A percentile compares a stretch with the other conserved stretches of the same genome.
Evolutionary conservation across 2,329 filamentous ascomycete genomes (phyloP).

Genomic region (Fusarium zealandicum): DNA sequence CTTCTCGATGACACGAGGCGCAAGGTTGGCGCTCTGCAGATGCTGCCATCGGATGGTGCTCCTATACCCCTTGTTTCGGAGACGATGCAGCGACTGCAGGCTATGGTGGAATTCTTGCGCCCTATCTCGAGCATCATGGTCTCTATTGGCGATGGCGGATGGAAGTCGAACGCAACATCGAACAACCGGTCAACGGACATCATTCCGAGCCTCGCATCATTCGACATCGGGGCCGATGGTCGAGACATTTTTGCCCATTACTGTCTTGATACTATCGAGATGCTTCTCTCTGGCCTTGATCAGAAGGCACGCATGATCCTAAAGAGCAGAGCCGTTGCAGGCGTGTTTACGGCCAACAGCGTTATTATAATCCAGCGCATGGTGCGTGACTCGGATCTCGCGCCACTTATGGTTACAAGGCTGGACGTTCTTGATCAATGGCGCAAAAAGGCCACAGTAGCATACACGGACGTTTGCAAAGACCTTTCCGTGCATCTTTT

Average conservation of each 20-base stretch:
- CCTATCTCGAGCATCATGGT: constrained; percentile 90
- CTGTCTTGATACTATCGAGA: constrained; percentile 85
- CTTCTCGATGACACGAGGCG: constrained; percentile 84
- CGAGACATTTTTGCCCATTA: constrained; percentile 89
- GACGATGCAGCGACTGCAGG: constrained; percentile 84
- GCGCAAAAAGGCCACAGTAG: constrained; percentile 83
- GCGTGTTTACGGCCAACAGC: constrained; percentile 91
- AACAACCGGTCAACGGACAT: constrained; percentile 66
- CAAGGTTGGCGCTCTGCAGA: constrained; percentile 69
- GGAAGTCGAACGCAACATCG: constrained; percentile 66
- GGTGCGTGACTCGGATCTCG: constrained; percentile 82
- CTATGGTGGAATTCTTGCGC: constrained; percentile 84
- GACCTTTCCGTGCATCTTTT: constrained; percentile 85
- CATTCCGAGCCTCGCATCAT: constrained; percentile 75
- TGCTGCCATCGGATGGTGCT: constrained; percentile 79
- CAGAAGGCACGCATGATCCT: constrained; percentile 74
- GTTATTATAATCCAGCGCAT: constrained; percentile 84
- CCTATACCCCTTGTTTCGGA: constrained; percentile 80
- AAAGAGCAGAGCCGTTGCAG: constrained; percentile 79
- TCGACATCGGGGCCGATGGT: constrained; percentile 89
- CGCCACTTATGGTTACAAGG: constrained; percentile 71
- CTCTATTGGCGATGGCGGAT: constrained; percentile 91
- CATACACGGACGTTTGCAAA: constrained; percentile 88
- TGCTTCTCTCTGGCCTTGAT: constrained; percentile 77
- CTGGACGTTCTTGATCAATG: constrained; percentile 77